phyloP scores from a whole-genome alignment of 23 red algal genomes.

The Gracilariopsis chorda region DNA sequence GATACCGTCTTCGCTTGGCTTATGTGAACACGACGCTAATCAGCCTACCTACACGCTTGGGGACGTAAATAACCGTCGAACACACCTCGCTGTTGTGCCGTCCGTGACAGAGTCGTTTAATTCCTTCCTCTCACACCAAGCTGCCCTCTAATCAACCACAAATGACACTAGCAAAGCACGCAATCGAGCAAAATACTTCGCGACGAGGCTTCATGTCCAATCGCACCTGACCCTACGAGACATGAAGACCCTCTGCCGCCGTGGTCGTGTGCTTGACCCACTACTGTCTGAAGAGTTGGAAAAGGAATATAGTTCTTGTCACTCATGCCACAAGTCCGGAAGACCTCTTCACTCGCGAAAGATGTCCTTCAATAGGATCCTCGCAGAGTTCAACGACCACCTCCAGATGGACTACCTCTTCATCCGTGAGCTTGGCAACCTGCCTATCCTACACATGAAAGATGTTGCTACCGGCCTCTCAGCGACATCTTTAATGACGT shows the following conservation, averaged over 20 bases:
- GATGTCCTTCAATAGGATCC: constrained; percentile 18
- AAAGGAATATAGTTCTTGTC: background rate
- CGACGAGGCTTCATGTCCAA: constrained; percentile 3
- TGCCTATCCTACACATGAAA: constrained; percentile 24
- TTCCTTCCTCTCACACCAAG: background rate
- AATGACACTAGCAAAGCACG: background rate
- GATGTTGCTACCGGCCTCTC: background rate
- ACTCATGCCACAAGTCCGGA: background rate
- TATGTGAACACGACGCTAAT: background rate
- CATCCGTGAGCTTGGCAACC: background rate
- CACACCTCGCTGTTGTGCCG: background rate
- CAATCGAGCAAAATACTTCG: background rate
- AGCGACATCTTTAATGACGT: background rate
- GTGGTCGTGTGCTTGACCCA: background rate
- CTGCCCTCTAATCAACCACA: background rate
- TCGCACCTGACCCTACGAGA: constrained; percentile 13
- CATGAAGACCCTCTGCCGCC: constrained; percentile 1
- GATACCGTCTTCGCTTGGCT: too few species aligned
- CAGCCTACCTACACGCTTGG: background rate
- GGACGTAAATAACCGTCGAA: background rate
- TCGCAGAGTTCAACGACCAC: constrained; percentile 12
- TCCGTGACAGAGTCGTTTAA: background rate
- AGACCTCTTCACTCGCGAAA: background rate
- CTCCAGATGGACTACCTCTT: constrained; percentile 29
- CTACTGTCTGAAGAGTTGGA: background rate